Conservation (phyloP, 2,329 filamentous ascomycete species). For the Exophiala sp. region DNA sequence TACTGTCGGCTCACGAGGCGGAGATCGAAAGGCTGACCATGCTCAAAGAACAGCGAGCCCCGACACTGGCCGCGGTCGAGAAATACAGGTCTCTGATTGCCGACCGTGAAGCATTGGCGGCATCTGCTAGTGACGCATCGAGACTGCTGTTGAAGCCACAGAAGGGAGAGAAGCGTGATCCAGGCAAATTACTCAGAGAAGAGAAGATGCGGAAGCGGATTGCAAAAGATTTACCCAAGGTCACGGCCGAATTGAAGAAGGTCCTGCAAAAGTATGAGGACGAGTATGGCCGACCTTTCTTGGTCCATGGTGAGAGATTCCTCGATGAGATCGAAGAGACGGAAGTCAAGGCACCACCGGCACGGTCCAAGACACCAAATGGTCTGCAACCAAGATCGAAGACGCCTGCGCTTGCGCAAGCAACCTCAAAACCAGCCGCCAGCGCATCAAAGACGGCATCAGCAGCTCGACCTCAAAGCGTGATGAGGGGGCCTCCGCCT, state of each 20-base stretch:
- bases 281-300: slow-evolving; percentile 86
- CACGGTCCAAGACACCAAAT: slow-evolving; percentile 70
- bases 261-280: slow-evolving; percentile 84
- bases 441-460: slow-evolving; percentile 13
- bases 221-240: slow-evolving; percentile 88
- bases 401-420: slow-evolving; percentile 36
- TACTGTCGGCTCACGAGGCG: slow-evolving; percentile 88
- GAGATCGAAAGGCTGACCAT: slow-evolving; percentile 78
- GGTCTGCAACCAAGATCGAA: slow-evolving; percentile 51
- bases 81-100: slow-evolving; percentile 73
- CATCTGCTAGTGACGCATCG: slow-evolving; percentile 90
- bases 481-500: slow-evolving; percentile 39
- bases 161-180: slow-evolving; percentile 90
- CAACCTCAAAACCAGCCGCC: slow-evolving; percentile 16
- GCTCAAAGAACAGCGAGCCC: slow-evolving; percentile 78
- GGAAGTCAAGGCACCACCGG: slow-evolving; percentile 54
- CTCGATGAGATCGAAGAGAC: slow-evolving; percentile 71
- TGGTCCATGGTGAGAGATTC: slow-evolving; percentile 87
- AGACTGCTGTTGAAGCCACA: slow-evolving; percentile 84
- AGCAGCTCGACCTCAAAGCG: slow-evolving; percentile 32
- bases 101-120: slow-evolving; percentile 79
- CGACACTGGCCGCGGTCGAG: slow-evolving; percentile 75
- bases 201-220: slow-evolving; percentile 99
- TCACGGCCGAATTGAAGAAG: slow-evolving; percentile 75
- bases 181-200: slow-evolving; percentile 84